These are phyloP conservation scores for Globisporangium paroecandrum DNA, from an alignment of 352 stramenopile genomes.

Conservation along the genomic window DNA sequence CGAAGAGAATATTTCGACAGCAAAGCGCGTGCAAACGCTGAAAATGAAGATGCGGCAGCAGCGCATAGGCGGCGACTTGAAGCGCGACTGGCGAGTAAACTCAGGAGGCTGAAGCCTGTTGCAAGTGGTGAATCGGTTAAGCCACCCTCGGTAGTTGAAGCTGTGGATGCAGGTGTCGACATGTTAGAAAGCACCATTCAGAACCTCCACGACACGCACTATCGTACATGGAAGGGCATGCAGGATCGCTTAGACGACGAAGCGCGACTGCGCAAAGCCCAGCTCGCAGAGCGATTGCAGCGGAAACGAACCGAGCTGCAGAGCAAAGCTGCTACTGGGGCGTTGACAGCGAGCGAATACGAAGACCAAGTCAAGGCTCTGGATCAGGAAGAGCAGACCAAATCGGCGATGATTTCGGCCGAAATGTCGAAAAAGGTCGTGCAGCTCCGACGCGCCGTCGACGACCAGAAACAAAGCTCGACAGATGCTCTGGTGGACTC, in stretches of 20 bases:
- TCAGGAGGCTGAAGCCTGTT: background rate
- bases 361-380: slow-evolving; percentile 7
- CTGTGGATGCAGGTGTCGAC: background rate
- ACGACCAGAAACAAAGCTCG: slow-evolving; percentile 13
- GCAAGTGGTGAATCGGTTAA: background rate
- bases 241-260: slow-evolving; percentile 33
- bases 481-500: slow-evolving; percentile 18
- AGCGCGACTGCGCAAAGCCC: slow-evolving; percentile 25
- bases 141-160: background rate
- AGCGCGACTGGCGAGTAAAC: background rate
- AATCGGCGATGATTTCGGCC: slow-evolving; percentile 18
- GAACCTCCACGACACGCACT: slow-evolving; percentile 31
- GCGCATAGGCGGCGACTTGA: slow-evolving; percentile 6
- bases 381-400: slow-evolving; percentile 20
- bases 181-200: slow-evolving; percentile 24
- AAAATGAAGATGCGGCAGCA: slow-evolving; percentile 18
- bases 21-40: slow-evolving; percentile 12
- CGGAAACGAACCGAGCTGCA: slow-evolving; percentile 27
- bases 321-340: slow-evolving; percentile 7
- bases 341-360: slow-evolving; percentile 7
- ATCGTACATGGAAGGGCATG: slow-evolving; percentile 27
- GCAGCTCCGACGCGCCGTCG: slow-evolving; percentile 18
- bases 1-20: slow-evolving; percentile 24
- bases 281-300: slow-evolving; percentile 31
- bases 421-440: slow-evolving; percentile 15